Evolutionary conservation across 495 filamentous ascomycete genomes (phyloP).

Genomic region (Podospora appendiculata): DNA sequence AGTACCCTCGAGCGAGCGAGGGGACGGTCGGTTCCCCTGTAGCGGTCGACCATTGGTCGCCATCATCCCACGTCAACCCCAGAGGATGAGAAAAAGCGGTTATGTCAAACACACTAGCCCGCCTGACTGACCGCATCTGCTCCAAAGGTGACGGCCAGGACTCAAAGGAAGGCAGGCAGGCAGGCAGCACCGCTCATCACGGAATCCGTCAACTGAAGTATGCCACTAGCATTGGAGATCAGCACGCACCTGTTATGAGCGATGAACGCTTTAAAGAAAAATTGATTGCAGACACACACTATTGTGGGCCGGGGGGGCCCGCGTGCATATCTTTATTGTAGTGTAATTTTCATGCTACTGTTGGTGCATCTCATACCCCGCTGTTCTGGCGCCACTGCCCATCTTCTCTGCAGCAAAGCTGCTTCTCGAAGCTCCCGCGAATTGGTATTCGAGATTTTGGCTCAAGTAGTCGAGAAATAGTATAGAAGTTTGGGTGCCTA

Average conservation of each 20-base stretch:
- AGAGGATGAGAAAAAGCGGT: not conserved
- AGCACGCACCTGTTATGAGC: too few relatives aligned
- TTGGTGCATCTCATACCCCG: not conserved
- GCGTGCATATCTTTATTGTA: not conserved
- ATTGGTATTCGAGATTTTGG: not conserved
- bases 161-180: not conserved
- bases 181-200: not conserved
- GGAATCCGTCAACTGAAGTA: too few relatives aligned
- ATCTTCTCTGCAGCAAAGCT: not conserved
- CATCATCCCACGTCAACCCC: slow-evolving; percentile 6
- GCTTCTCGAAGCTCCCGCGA: not conserved
- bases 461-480: not conserved
- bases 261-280: too few relatives aligned
- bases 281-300: too few relatives aligned
- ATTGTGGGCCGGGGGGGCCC: too few relatives aligned
- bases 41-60: not conserved
- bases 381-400: not conserved
- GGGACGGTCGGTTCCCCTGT: too few relatives aligned
- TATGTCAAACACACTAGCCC: not conserved
- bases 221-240: too few relatives aligned
- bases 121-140: not conserved
- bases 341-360: not conserved
- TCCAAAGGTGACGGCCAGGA: too few relatives aligned
- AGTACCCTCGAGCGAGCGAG: too few relatives aligned
- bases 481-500: not conserved